Evolutionary conservation across 768 basidiomycete genomes (phyloP), one percentile per base, ranked within the genome.

Genomic region (Suillus variegatus): DNA sequence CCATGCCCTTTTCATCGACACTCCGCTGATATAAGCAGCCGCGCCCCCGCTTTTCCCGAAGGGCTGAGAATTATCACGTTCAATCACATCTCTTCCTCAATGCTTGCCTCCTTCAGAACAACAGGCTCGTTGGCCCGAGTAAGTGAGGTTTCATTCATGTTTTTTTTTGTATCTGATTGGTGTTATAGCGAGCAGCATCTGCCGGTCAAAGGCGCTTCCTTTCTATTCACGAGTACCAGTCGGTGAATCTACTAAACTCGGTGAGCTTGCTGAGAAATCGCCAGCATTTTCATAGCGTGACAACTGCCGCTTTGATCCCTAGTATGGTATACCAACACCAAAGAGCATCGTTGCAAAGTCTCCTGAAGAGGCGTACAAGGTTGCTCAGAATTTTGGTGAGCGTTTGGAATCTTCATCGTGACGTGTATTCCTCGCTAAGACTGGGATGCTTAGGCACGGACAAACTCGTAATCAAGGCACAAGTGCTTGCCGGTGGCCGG

Each of bases 151-250:
- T 6, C 13, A 32, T 44, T 20, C 14, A 25, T 13, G 7, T 2
- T 54, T 22, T 6, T 25, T 60, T 40, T 18, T 12, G 20, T 4
- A 36, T 64, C 67, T 36, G 20, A 36, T 57, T 7, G 6, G 22
- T 12, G 7, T 56, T 4, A 18, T 63, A 68, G 35, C 72, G 92
- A 91, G 79, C 82, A 76, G 85, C 82, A 71, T 88, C 87, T 86
- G 86, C 87, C 73, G 86, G 89, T 75, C 95, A 96, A 86, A 92
- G 85, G 81, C 93, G 95, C 69, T 92, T 88, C 77, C 88, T 98
- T 72, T 97, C 95, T 32, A 95, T 99, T 73, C 97, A 99, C 80
- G 97, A 99, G 81, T 94, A 97, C 82, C 96, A 99, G 79, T 97
- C 95, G 52, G 92, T 99, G 78, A 89, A 90, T 69, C 84, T 99